These are phyloP conservation scores for Podosphaera aphanis DNA, from an alignment of 2,329 filamentous ascomycete species.

Conservation along the genomic window DNA sequence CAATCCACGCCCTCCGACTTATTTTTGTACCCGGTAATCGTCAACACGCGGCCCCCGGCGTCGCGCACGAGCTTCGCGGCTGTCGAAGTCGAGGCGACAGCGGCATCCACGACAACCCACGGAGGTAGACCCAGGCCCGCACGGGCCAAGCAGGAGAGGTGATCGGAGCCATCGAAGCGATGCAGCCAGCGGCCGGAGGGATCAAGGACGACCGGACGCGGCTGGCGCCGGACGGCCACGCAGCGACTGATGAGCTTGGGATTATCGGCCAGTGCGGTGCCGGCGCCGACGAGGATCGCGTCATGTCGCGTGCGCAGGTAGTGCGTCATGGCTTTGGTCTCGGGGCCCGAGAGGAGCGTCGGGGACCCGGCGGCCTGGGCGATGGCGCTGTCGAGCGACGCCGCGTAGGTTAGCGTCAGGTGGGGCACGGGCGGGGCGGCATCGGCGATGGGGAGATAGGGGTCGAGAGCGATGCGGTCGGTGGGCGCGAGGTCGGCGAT, in stretches of 20 bases:
- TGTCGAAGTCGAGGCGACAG: background rate
- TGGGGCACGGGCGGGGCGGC: background rate
- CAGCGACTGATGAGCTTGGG: constrained; percentile 51
- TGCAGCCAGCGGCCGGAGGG: constrained; percentile 49
- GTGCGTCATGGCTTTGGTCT: constrained; percentile 83
- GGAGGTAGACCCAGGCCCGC: constrained; percentile 20
- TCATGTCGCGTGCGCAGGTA: constrained; percentile 62
- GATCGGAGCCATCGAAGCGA: constrained; percentile 10
- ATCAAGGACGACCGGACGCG: constrained; percentile 64
- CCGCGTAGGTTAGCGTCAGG: constrained; percentile 52
- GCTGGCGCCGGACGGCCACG: constrained; percentile 33
- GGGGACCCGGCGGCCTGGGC: constrained; percentile 36
- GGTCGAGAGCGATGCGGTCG: background rate
- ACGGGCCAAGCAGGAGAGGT: constrained; percentile 5
- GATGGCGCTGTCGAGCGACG: constrained; percentile 56
- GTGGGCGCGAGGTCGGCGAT: too few species aligned
- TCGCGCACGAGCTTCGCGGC: constrained; percentile 1
- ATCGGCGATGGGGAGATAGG: background rate
- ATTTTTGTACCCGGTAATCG: background rate
- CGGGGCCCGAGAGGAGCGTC: constrained; percentile 65
- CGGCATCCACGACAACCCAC: constrained; percentile 33
- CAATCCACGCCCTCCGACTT: constrained; percentile 5
- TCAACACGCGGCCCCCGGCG: constrained; percentile 5
- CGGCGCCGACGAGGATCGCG: constrained; percentile 65
- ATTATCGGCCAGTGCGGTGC: constrained; percentile 65